Base-by-base conservation (phyloP, 257 asterid genomes). In the Plantago major region DNA sequence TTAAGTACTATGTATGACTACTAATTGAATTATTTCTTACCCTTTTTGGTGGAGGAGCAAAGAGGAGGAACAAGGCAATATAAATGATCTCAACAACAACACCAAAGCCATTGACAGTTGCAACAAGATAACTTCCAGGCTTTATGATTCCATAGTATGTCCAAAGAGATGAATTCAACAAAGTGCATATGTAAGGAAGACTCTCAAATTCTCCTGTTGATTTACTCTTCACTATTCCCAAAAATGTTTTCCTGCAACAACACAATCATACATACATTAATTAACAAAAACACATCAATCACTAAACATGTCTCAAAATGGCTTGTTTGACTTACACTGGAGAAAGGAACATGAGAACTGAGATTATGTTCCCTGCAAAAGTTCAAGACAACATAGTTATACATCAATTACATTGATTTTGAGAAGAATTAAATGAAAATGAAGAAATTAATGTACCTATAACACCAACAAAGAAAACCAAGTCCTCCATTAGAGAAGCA, bases 21-120 rank as follows among this genome's bases (percentile, higher is more conserved):
- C n/a, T n/a, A 22, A 2, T 1, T 22, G 26, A 22, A 22, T 22
- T 22, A 22, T 22, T 22, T 22, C 18, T 6, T 62, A 78, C 95
- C 83, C 76, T 71, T 58, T 77, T 74, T 0, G 17, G 9, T 28
- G 73, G 72, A 46, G 86, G 70, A 13, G 90, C 85, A 67, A 65
- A 82, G 2, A 33, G 2, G 55, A 87, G 84, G 60, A 87, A 87
- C 67, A 87, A 67, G 48, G 74, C 30, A 10, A 87, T 30, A 19
- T 69, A 87, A 0, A 77, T 9, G 57, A 68, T 71, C 73, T 84
- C 81, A 28, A 79, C 84, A 0, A 74, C 52, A 3, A 64, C 77
- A 1, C 95, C 95, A 38, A 87, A 82, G 0, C 94, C 90, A 51
- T 84, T 84, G 50, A 82, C 83, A 7, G 95, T 87, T 7, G 95